A percentile compares a stretch with the other conserved stretches of the same genome.
Conservation (phyloP, 83 land plant genomes). For the Picea engelmannii region DNA sequence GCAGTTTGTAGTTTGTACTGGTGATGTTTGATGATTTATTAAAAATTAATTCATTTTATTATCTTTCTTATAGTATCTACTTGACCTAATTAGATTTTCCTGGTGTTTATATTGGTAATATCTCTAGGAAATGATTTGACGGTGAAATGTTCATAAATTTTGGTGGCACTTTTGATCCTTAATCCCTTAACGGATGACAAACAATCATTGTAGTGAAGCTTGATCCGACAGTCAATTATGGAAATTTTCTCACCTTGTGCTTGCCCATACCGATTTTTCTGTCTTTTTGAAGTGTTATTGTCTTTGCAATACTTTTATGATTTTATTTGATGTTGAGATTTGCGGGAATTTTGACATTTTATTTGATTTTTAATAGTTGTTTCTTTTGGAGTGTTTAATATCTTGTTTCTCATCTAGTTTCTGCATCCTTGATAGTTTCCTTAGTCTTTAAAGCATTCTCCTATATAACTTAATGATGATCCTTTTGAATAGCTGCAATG, state of each 20-base stretch:
- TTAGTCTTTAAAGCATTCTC: no score
- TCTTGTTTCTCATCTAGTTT: no score
- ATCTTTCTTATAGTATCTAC: neutral
- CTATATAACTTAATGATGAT: no score
- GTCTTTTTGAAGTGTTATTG: no score
- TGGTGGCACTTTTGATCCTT: neutral
- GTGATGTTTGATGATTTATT: neutral
- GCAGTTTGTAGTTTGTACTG: neutral
- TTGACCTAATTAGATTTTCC: neutral
- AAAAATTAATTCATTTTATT: neutral
- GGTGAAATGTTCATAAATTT: neutral
- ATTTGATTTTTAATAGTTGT: no score
- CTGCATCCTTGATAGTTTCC: no score
- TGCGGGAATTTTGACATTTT: no score
- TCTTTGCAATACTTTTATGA: no score
- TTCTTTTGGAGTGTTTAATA: no score
- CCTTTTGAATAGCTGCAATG: neutral
- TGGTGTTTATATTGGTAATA: neutral
- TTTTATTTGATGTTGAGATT: no score
- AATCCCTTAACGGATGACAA: neutral
- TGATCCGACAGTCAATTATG: neutral
- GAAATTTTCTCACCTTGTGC: no score
- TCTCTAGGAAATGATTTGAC: neutral
- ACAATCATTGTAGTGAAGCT: neutral
- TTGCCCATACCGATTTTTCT: no score